Evolutionary conservation across 257 asterid species (phyloP), one percentile per base, ranked within the genome.

Genomic region (Lavandula angustifolia): DNA sequence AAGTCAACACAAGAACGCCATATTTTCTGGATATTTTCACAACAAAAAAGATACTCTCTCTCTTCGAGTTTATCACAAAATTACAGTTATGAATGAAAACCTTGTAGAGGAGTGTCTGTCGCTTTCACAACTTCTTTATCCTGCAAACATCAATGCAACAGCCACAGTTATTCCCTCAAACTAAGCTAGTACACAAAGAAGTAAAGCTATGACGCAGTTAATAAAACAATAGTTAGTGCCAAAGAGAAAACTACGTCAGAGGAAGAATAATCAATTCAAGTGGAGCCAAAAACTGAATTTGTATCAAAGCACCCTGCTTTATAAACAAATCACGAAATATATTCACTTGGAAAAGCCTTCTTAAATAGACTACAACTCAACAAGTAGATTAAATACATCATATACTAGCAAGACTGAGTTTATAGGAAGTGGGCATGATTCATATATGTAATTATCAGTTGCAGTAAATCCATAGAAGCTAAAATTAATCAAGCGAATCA

Each of bases 41-140:
- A 22, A 22, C 1, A 0, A 22, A 22, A 22, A 1, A 22, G 27
- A 22, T 22, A 22, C 27, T 22, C n/a, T n/a, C n/a, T n/a, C 41
- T 1, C 11, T 14, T 35, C 7, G 38, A 4, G 10, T 57, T 44
- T 9, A 54, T 64, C 51, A 40, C 65, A 55, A 78, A 67, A 54
- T 49, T 72, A 75, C 69, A 64, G 77, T 52, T 73, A 48, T 40
- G 74, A 71, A 47, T 52, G 35, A 42, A 42, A 69, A 92, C 97
- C 99, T 66, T 82, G 84, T 55, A 29, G 72, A 60, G 78, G 79
- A 75, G 78, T 77, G 81, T 76, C 94, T 56, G 81, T 84, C 88
- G 52, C 85, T 80, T 71, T 85, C 92, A 59, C 56, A 47, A 18
- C 80, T 85, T 80, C 84, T 76, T 79, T 81, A 64, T 71, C 96